Evolutionary conservation across 306 rosid genomes (phyloP).

Genomic region (Spatholobus suberectus): DNA sequence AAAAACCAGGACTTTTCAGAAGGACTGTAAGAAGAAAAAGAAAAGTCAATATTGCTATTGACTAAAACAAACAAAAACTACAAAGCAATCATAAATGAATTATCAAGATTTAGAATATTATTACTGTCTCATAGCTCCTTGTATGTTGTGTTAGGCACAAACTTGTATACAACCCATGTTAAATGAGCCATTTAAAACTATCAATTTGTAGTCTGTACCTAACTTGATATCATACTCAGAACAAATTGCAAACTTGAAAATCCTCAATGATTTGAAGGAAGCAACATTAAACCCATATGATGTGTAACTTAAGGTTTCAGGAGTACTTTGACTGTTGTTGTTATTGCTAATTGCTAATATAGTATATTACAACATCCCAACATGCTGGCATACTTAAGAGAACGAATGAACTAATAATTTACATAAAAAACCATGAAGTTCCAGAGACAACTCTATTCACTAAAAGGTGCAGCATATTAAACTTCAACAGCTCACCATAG

Average conservation of each 20-base stretch:
- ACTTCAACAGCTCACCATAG: neutral
- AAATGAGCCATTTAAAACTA: neutral
- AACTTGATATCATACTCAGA: neutral
- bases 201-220: neutral
- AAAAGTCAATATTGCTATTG: neutral
- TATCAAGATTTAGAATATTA: slow-evolving; percentile 17
- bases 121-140: neutral
- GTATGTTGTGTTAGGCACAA: neutral
- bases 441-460: neutral
- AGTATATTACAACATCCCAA: neutral
- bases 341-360: neutral
- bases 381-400: neutral
- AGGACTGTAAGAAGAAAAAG: slow-evolving; percentile 1
- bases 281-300: neutral
- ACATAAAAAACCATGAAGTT: neutral
- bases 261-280: neutral
- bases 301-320: slow-evolving; percentile 4
- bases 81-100: neutral
- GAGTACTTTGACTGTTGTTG: neutral
- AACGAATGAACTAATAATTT: neutral
- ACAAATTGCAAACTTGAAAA: slow-evolving; percentile 12
- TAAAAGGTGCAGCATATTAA: neutral
- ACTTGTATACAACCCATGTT: neutral
- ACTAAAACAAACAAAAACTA: neutral
- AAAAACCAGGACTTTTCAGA: slow-evolving; percentile 6